Evolutionary conservation across 2,329 filamentous ascomycete genomes (phyloP).

Genomic region (Hymenotorrendiella dingleyae): DNA sequence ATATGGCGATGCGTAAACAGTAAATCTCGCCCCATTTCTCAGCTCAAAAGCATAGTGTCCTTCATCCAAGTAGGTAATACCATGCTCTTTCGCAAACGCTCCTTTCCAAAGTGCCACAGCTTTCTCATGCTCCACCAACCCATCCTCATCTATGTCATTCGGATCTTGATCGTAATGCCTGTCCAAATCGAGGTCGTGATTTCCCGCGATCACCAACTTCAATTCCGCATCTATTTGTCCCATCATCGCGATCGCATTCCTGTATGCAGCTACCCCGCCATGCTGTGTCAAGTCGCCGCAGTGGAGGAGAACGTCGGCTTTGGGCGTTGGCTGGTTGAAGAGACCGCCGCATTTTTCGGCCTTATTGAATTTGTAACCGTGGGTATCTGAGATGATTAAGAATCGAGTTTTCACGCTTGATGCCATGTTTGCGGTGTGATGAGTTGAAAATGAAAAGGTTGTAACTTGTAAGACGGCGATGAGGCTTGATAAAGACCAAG

Average conservation of each 20-base stretch:
- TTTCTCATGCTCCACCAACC: constrained; percentile 1
- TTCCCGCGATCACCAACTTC: constrained; percentile 57
- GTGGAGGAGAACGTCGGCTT: constrained; percentile 33
- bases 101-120: constrained; percentile 14
- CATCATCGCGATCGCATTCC: constrained; percentile 19
- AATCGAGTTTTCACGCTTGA: too few species aligned
- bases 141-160: not conserved
- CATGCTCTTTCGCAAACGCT: constrained; percentile 9
- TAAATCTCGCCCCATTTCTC: constrained; percentile 21
- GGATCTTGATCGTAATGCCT: not conserved
- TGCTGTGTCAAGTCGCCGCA: constrained; percentile 34
- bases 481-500: too few species aligned
- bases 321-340: constrained; percentile 8
- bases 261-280: constrained; percentile 23
- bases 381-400: constrained; percentile 20
- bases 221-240: constrained; percentile 42
- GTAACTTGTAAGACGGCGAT: too few species aligned
- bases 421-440: too few species aligned
- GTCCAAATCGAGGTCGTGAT: constrained; percentile 51
- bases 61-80: constrained; percentile 24
- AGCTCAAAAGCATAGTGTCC: constrained; percentile 24
- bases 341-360: not conserved
- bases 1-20: constrained; percentile 27
- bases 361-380: constrained; percentile 4
- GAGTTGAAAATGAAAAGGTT: too few species aligned